These are phyloP conservation scores for Fusarium succisae DNA, from an alignment of 2,329 filamentous ascomycete genomes.

Conservation along the genomic window DNA sequence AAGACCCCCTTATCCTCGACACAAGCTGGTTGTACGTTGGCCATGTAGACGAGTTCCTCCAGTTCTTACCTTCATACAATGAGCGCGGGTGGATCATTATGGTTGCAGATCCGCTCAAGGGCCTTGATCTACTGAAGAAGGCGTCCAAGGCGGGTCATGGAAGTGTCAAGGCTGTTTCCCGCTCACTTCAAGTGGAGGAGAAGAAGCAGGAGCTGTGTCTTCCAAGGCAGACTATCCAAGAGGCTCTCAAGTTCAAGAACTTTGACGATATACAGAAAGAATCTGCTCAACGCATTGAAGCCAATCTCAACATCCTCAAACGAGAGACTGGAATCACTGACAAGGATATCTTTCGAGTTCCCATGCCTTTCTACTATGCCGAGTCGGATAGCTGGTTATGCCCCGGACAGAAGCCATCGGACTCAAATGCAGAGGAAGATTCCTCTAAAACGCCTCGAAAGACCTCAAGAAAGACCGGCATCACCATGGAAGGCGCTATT, in stretches of 20 bases:
- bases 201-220: not conserved
- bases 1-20: conserved; percentile 48
- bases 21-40: conserved; percentile 41
- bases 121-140: conserved; percentile 33
- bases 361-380: conserved; percentile 25
- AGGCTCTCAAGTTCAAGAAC: conserved; percentile 15
- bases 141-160: conserved; percentile 28
- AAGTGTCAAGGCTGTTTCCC: conserved; percentile 19
- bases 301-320: conserved; percentile 37
- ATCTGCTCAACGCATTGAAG: conserved; percentile 28
- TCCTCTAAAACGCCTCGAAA: not conserved
- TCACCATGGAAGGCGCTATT: not conserved
- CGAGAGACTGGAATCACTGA: conserved; percentile 38
- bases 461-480: not conserved
- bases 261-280: conserved; percentile 21
- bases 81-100: conserved; percentile 40
- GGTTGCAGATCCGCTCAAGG: conserved; percentile 36
- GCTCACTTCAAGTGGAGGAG: not conserved
- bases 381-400: not conserved
- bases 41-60: conserved; percentile 45
- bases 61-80: conserved; percentile 42
- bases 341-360: conserved; percentile 37
- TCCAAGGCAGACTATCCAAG: conserved; percentile 22
- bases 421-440: not conserved
- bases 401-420: not conserved